Conservation (phyloP, 129 eudicot genomes). For the Solidago caesia region DNA sequence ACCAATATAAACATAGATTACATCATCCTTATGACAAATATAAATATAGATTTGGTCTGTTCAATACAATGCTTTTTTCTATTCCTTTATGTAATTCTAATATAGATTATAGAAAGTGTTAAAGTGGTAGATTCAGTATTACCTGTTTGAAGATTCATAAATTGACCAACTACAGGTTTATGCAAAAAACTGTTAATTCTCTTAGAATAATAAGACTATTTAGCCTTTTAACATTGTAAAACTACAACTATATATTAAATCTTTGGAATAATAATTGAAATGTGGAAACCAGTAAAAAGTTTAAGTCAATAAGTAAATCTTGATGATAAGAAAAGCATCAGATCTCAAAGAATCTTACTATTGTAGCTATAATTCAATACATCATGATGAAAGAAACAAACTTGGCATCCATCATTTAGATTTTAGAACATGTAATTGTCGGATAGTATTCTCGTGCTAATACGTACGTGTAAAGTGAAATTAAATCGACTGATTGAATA, state of each 20-base stretch:
- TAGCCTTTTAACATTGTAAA: no score
- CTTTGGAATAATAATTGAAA: no score
- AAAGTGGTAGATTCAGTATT: neutral
- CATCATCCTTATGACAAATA: no score
- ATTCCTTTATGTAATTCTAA: no score
- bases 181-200: neutral
- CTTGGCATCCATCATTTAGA: neutral
- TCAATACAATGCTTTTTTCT: no score
- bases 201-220: no score
- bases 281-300: no score
- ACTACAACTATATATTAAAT: neutral
- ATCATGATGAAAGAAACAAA: neutral
- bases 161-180: neutral
- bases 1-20: no score
- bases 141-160: neutral
- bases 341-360: conserved; percentile 25
- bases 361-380: no score
- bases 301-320: neutral
- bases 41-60: neutral
- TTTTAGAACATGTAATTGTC: neutral
- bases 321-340: conserved; percentile 23
- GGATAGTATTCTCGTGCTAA: no score
- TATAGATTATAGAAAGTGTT: neutral
- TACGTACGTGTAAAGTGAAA: no score
- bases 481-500: no score